Evolutionary conservation across 306 rosid species (phyloP).

Genomic region (Lagenaria siceraria): DNA sequence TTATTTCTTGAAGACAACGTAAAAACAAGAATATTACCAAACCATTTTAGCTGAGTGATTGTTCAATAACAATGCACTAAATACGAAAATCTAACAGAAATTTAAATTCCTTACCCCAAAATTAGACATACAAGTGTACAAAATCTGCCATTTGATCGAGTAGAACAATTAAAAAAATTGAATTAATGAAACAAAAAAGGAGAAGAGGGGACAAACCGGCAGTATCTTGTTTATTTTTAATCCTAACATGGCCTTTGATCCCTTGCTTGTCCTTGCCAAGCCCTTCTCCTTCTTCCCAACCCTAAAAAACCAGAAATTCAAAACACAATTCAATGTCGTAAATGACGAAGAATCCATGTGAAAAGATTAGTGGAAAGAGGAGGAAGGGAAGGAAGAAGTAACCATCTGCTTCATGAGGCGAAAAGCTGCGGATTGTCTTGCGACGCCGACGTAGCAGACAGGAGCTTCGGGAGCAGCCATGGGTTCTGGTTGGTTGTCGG

Average conservation of each 20-base stretch:
- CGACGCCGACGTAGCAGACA: constrained; percentile 79
- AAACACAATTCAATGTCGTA: neutral
- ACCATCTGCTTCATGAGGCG: constrained; percentile 99
- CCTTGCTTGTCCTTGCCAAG: constrained; percentile 95
- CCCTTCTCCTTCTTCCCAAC: constrained; percentile 99
- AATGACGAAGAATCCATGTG: neutral
- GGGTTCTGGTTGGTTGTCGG: constrained; percentile 9
- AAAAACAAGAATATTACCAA: neutral
- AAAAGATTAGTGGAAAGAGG: neutral
- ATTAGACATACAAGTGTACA: no score
- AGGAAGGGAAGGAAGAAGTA: neutral
- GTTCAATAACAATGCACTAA: neutral
- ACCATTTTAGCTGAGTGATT: neutral
- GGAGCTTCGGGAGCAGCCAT: constrained; percentile 98
- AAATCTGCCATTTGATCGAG: neutral
- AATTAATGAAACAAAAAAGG: neutral
- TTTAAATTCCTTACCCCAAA: no score
- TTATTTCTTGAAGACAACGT: neutral
- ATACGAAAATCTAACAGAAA: neutral
- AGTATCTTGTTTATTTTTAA: constrained; percentile 80
- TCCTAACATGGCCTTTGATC: constrained; percentile 73
- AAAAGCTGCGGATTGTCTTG: constrained; percentile 78
- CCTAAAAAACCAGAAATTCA: constrained; percentile 20
- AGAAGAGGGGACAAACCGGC: constrained; percentile 28
- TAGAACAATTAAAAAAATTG: neutral